Percentiles rank a stretch among this genome's conserved stretches.
phyloP scores from a whole-genome alignment of 192 early-diverging fungal genomes.

The Rhizophagus sp. region DNA sequence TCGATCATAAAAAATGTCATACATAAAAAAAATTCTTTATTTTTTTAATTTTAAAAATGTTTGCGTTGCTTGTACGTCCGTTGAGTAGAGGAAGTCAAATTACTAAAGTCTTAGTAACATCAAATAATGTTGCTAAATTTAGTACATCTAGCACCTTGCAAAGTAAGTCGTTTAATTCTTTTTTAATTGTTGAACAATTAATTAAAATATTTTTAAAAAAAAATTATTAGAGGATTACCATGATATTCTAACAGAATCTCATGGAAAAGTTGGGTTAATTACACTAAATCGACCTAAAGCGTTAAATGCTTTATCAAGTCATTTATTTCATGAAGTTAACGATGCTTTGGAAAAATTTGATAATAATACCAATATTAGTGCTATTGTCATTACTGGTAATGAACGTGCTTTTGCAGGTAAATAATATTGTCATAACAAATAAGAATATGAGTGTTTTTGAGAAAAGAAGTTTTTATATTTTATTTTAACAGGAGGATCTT shows the following conservation, averaged over 20 bases:
- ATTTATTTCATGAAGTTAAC: constrained; percentile 92
- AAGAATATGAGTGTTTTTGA: no score
- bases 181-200: not conserved
- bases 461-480: no score
- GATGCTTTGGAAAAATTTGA: constrained; percentile 80
- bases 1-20: no score
- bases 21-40: not conserved
- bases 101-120: not conserved
- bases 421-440: not conserved
- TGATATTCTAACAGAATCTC: constrained; percentile 66
- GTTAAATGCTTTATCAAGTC: constrained; percentile 93
- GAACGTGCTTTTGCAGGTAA: constrained; percentile 94
- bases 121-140: not conserved
- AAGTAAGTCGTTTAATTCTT: not conserved
- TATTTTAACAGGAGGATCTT: no score
- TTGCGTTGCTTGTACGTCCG: not conserved
- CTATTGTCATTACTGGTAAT: constrained; percentile 94
- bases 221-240: constrained; percentile 30
- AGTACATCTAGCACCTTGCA: not conserved
- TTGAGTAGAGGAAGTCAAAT: not conserved
- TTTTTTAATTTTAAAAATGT: not conserved
- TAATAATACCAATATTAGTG: constrained; percentile 73
- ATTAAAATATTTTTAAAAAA: constrained; percentile 2
- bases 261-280: constrained; percentile 83
- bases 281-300: constrained; percentile 95